Base-by-base conservation (phyloP, 345 rosid species). In the Citrus glauca region DNA sequence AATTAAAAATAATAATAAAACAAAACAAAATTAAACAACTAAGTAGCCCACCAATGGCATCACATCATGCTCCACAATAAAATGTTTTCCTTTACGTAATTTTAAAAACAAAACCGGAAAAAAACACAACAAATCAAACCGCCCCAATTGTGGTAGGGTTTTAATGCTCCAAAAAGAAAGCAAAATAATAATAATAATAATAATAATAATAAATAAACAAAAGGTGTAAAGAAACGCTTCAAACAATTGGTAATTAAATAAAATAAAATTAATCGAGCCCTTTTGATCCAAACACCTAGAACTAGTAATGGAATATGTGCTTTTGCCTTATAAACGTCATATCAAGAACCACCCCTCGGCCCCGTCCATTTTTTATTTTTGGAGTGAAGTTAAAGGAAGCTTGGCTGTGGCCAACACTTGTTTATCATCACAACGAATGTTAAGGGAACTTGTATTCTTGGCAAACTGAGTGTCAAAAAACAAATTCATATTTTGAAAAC, bases 81-180 rank as follows among this genome's bases (percentile, higher is more conserved):
- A 33, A 56, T 63, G 48, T 32, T 60, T 69, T 73, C 9, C 19
- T 45, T 50, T 1, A 60, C 17, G 32, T 22, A 69, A 56, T 27
- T 20, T 27, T 45, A 17, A 22, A 37, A 42, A 1, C 0, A 38
- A 16, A 75, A 71, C 20, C 10, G 57, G 27, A 1, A 3, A 32
- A 33, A 20, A 24, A 37, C 14, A 27, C 27, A 56, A 14, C 14
- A 63, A 66, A 71, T 72, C 61, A 71, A 67, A 79, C 80, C 84
- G 79, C 76, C 84, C 79, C 81, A 70, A 78, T 73, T 38, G 81
- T 79, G 80, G 85, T 70, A 48, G 24, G 84, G 63, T 71, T 64
- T 8, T 9, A 76, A 33, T 32, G 27, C 3, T 30, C 76, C 73
- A 25, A 71, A 69, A 74, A 40, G 62, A 79, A 66, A 57, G 74